These are phyloP conservation scores for Verticillium alfalfae DNA, from an alignment of 2,329 filamentous ascomycete species.

Conservation along the genomic window DNA sequence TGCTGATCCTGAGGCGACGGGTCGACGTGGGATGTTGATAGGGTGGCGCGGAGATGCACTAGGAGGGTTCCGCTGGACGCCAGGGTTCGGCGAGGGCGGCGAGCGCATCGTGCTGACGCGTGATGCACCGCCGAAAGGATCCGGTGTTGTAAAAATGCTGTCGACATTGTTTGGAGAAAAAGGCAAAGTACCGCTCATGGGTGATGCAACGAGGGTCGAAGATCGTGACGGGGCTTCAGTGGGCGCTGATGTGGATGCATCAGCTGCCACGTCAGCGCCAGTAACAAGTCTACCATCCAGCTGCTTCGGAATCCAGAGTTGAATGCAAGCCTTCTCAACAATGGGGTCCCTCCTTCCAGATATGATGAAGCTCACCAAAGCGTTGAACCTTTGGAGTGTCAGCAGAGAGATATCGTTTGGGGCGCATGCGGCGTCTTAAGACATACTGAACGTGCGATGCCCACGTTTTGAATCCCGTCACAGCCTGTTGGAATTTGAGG, in stretches of 20 bases:
- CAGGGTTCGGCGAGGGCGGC: background rate
- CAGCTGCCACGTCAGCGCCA: conserved; percentile 3
- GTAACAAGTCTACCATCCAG: conserved; percentile 19
- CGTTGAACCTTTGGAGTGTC: conserved; percentile 7
- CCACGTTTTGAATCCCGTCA: conserved; percentile 25
- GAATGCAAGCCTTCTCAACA: conserved; percentile 20
- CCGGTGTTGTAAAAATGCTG: background rate
- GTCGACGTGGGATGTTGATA: conserved; percentile 6
- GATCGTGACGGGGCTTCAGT: background rate
- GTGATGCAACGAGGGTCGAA: background rate
- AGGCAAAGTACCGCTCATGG: background rate
- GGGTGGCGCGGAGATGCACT: background rate
- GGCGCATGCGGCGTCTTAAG: background rate
- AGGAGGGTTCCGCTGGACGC: background rate
- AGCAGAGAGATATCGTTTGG: background rate
- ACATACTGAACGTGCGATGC: conserved; percentile 18
- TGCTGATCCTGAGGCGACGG: conserved; percentile 5
- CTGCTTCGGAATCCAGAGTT: conserved; percentile 24
- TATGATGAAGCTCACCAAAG: conserved; percentile 21
- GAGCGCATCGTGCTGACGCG: background rate
- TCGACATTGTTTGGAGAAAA: background rate
- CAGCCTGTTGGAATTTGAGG: conserved; percentile 24
- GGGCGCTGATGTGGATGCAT: background rate
- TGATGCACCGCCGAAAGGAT: background rate
- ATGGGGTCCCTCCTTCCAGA: conserved; percentile 13